Evolutionary conservation across 2,329 filamentous ascomycete genomes (phyloP).

Genomic region (Diaporthe eres): DNA sequence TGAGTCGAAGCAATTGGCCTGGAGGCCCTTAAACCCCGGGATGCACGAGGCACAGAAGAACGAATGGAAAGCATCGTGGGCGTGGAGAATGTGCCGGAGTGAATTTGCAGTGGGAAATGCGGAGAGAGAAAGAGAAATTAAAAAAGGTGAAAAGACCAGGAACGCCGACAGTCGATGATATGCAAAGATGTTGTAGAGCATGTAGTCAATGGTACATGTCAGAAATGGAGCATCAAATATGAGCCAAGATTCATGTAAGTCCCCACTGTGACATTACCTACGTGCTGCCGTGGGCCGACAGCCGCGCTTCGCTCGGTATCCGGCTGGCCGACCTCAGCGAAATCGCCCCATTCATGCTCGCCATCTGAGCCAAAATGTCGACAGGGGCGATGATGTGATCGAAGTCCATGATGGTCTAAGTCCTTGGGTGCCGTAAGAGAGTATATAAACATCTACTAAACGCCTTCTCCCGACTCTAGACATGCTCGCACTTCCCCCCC

Average conservation of each 20-base stretch:
- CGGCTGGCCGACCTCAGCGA: neutral
- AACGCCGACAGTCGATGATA: neutral
- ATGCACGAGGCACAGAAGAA: constrained; percentile 6
- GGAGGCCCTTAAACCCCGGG: neutral
- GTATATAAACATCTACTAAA: neutral
- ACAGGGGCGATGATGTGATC: constrained; percentile 23
- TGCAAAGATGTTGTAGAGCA: neutral
- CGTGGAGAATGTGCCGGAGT: neutral
- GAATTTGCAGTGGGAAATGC: neutral
- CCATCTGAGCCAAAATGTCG: neutral
- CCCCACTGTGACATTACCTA: neutral
- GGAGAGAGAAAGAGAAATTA: neutral
- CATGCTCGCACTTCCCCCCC: neutral
- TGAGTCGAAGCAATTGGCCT: neutral
- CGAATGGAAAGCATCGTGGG: constrained; percentile 4
- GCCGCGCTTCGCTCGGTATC: neutral
- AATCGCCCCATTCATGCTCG: neutral
- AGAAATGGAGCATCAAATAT: neutral
- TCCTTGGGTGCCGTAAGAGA: neutral
- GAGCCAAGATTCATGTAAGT: constrained; percentile 18
- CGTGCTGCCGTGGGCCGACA: constrained; percentile 1
- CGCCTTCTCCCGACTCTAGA: neutral
- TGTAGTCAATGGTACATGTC: neutral
- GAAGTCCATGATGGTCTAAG: neutral
- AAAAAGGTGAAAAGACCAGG: neutral